Base-by-base conservation (phyloP, 2,329 filamentous ascomycete genomes). In the Verticillium klebahnii region DNA sequence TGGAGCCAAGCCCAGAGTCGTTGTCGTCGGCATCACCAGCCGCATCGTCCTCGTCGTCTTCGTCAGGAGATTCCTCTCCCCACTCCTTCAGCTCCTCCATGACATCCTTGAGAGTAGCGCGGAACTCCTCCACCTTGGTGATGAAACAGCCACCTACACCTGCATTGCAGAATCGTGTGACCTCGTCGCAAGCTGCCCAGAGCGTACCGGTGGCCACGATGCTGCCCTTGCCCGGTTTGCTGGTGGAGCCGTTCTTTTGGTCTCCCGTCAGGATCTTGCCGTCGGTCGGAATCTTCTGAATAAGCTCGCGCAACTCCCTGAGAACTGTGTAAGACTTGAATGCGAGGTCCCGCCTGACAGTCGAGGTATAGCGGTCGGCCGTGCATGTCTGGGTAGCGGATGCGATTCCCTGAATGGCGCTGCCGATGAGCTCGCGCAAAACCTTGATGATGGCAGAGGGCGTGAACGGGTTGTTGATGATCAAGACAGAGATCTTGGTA, bases 21-120 rank as follows among this genome's bases (percentile, higher is more conserved):
- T 85, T 73, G n/a, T 75, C 73, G 36, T 72, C 73, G 19, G 73
- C 78, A 61, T 71, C 76, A 58, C 78, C 76, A n/a, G 78, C 73
- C 29, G 77, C 79, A 1, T 76, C 78, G 29, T 83, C 80, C 0
- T 83, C 78, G 15, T 83, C 82, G 1, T 86, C 87, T 0, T 86
- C 86, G 3, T 86, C 84, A 0, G 84, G 82, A 11, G 85, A 83
- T 68, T 92, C 89, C 1, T 92, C 90, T 23, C 89, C 87, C 92
- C 93, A 97, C 68, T 94, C 92, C 72, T 92, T 91, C 66, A 97
- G 74, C 76, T 97, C 94, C 65, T 91, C 86, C 67, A 96, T 85
- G 0, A 92, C 90, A 77, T 97, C 94, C 68, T 91, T 85, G 29
- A 97, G 78, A 2, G 90, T 85, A 61, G 91, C 91, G 50, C 87